Evolutionary conservation across 192 early-diverging fungal species (phyloP).

Genomic region (Pilaira anomala): DNA sequence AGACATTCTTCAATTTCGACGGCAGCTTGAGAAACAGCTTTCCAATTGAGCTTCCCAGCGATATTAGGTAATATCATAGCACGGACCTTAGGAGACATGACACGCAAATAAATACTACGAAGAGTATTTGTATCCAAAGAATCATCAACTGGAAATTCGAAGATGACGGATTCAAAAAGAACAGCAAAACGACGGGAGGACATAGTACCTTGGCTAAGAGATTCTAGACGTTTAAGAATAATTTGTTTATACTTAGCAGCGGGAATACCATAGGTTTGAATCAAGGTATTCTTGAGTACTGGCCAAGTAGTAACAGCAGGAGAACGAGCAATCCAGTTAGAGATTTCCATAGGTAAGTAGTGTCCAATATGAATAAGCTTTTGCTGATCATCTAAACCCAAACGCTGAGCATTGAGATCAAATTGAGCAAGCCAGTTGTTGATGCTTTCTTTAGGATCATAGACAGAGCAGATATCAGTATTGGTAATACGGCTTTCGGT

Average conservation of each 20-base stretch:
- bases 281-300: neutral
- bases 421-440: neutral
- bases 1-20: neutral
- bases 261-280: slow-evolving; percentile 1
- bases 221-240: neutral
- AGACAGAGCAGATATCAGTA: no score
- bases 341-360: neutral
- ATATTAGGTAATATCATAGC: neutral
- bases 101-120: neutral
- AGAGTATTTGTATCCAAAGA: neutral
- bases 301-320: neutral
- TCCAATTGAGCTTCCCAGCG: neutral
- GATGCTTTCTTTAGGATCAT: neutral
- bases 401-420: neutral
- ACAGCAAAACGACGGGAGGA: neutral
- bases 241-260: neutral
- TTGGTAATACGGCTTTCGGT: no score
- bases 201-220: neutral
- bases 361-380: neutral
- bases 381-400: neutral
- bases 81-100: neutral
- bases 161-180: neutral
- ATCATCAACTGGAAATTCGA: neutral
- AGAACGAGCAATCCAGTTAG: neutral
- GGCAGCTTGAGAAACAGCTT: neutral